Evolutionary conservation across 345 rosid species (phyloP).

Genomic region (Moringa oleifera): DNA sequence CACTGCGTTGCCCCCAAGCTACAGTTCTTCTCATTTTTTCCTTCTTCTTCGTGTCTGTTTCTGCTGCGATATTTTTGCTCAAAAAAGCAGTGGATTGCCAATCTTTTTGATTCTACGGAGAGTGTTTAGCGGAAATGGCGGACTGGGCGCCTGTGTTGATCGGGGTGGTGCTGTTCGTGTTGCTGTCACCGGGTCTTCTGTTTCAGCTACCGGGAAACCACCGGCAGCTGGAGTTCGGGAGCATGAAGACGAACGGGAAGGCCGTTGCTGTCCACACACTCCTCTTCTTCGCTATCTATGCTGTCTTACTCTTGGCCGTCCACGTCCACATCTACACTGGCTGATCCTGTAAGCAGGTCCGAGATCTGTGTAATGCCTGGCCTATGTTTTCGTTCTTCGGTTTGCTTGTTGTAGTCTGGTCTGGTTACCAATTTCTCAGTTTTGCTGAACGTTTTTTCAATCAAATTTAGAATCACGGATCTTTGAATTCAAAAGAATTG

Average conservation of each 20-base stretch:
- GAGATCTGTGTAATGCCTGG: conserved; percentile 6
- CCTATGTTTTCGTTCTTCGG: neutral
- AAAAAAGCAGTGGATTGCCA: neutral
- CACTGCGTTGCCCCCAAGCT: conserved; percentile 11
- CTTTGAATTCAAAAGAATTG: too few relatives aligned
- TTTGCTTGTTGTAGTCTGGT: neutral
- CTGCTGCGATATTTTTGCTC: too few relatives aligned
- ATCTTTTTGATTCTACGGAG: neutral
- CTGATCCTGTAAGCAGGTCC: conserved; percentile 16
- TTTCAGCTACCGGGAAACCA: conserved; percentile 69
- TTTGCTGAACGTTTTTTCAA: too few relatives aligned
- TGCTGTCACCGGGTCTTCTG: conserved; percentile 82
- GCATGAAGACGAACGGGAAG: conserved; percentile 92
- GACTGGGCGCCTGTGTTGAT: conserved; percentile 95
- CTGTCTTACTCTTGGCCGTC: conserved; percentile 72
- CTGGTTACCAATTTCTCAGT: too few relatives aligned
- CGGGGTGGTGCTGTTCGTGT: conserved; percentile 76
- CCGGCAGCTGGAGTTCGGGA: conserved; percentile 58
- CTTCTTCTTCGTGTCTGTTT: too few relatives aligned
- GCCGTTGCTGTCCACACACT: conserved; percentile 79
- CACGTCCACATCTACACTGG: conserved; percentile 90
- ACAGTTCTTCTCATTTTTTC: too few relatives aligned
- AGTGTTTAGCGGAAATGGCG: conserved; percentile 37
- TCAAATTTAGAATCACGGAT: too few relatives aligned
- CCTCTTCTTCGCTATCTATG: conserved; percentile 71